Percentiles rank a stretch among this genome's conserved stretches.
These are phyloP conservation scores for Sporodiniella umbellata DNA, from an alignment of 371 early-diverging fungal species.

Conservation along the genomic window DNA sequence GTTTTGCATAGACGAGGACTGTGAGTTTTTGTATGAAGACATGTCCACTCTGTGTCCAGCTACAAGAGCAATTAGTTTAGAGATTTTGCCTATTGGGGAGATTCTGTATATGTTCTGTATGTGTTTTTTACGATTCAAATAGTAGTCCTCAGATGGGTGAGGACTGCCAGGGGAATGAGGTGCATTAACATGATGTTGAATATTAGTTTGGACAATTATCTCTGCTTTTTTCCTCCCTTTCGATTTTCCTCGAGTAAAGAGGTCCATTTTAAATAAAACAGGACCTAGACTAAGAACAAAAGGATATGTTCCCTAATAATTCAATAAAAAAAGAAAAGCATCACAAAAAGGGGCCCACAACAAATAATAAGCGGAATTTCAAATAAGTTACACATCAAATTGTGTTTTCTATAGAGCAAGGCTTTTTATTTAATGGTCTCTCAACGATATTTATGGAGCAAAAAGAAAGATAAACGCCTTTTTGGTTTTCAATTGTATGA, in stretches of 20 bases:
- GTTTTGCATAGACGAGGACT: slow-evolving; percentile 31
- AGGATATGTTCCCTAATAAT: neutral
- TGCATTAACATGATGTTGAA: slow-evolving; percentile 1
- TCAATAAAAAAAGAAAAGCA: neutral
- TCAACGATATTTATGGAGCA: too few species aligned
- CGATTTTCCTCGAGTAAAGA: slow-evolving; percentile 30
- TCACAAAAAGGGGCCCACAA: neutral
- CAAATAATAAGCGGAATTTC: too few species aligned
- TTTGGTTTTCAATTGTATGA: too few species aligned
- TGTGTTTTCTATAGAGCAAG: neutral
- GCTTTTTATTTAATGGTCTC: neutral
- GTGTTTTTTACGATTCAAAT: neutral
- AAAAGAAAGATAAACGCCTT: too few species aligned
- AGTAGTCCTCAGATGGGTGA: slow-evolving; percentile 18
- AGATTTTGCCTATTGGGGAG: too few species aligned
- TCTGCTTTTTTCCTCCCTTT: slow-evolving; percentile 18
- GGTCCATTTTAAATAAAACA: slow-evolving; percentile 19
- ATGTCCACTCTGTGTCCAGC: slow-evolving; percentile 18
- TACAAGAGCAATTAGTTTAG: slow-evolving; percentile 9
- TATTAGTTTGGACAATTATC: slow-evolving; percentile 6
- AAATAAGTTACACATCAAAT: neutral
- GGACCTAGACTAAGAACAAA: neutral
- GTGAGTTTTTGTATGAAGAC: slow-evolving; percentile 22
- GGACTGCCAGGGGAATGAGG: slow-evolving; percentile 23
- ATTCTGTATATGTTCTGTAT: too few species aligned